These are phyloP conservation scores for Sclerospora graminicola DNA, from an alignment of 352 stramenopile genomes.

Conservation along the genomic window DNA sequence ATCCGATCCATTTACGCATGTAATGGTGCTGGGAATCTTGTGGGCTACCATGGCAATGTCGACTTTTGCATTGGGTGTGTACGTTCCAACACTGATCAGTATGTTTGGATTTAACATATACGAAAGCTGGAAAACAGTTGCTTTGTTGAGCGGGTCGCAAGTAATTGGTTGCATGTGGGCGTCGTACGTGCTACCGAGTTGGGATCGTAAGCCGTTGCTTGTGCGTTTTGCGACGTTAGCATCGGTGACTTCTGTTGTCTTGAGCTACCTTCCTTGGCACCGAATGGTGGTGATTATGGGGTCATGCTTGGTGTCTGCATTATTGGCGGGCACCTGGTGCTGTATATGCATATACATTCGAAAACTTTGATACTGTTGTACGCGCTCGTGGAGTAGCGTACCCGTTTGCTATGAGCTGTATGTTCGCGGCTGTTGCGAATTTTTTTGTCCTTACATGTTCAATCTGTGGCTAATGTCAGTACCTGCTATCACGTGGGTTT, in stretches of 20 bases:
- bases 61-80: slow-evolving; percentile 33
- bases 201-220: too few relatives aligned
- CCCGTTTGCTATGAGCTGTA: slow-evolving; percentile 50
- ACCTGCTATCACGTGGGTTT: slow-evolving; percentile 62
- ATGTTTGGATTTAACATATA: too few relatives aligned
- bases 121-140: too few relatives aligned
- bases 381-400: slow-evolving; percentile 60
- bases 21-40: too few relatives aligned
- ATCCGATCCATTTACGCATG: too few relatives aligned
- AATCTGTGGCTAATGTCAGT: slow-evolving; percentile 39
- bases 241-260: slow-evolving; percentile 43
- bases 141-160: slow-evolving; percentile 38
- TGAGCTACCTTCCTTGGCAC: slow-evolving; percentile 44
- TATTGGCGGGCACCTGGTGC: too few relatives aligned
- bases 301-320: slow-evolving; percentile 53
- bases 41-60: too few relatives aligned
- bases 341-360: slow-evolving; percentile 61
- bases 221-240: too few relatives aligned
- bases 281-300: slow-evolving; percentile 39
- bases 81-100: too few relatives aligned
- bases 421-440: slow-evolving; percentile 45
- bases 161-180: slow-evolving; percentile 43
- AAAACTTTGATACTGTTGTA: slow-evolving; percentile 68
- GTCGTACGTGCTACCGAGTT: too few relatives aligned
- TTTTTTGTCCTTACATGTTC: slow-evolving; percentile 56